Base-by-base conservation (phyloP, 176 grass and related monocot species). In the Triticum monococcum region DNA sequence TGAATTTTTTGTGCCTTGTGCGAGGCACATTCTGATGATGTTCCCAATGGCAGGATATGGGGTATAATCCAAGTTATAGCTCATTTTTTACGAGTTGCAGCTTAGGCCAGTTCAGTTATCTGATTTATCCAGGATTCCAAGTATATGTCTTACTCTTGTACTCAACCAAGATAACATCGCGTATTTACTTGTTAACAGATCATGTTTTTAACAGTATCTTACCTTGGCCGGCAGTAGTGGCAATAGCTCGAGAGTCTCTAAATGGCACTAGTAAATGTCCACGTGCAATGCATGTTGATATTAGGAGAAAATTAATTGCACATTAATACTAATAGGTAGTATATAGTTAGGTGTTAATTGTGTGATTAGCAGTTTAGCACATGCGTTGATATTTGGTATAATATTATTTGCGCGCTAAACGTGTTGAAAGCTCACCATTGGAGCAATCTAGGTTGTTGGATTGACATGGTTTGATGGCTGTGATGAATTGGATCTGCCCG, bases 161-260 rank as follows among this genome's bases (percentile, higher is more conserved):
- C 18, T 78, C 16, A 4, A 81, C 56, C 63, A 81, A 75, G 69
- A 80, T 52, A 75, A 77, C 25, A 74, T 33, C 43, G 14, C 18
- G 7, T 60, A 14, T 65, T 79, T 45, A 64, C 43, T 68, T 82
- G 40, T 64, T 59, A 72, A 71, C 57, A 4, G 37, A 41, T 10
- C 36, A 64, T 82, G 62, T 78, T 23, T 1, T 0, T 28, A 52
- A 54, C 64, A 73, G 52, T 71, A n/a, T 77, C 31, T 72, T 65
- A 30, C 72, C 60, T 48, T 77, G 33, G 63, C 20, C 12, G 11
- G 45, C 56, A 86, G 41, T n/a, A 56, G 12, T 35, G 33, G 60
- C 46, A 80, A 72, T 66, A 38, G 18, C 64, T 67, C 23, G 14
- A 26, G 46, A 72, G 54, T 48, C 50, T 48, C 41, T 22, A 76